Evolutionary conservation across 768 basidiomycete genomes (phyloP).

Genomic region (Lactarius hengduanensis): DNA sequence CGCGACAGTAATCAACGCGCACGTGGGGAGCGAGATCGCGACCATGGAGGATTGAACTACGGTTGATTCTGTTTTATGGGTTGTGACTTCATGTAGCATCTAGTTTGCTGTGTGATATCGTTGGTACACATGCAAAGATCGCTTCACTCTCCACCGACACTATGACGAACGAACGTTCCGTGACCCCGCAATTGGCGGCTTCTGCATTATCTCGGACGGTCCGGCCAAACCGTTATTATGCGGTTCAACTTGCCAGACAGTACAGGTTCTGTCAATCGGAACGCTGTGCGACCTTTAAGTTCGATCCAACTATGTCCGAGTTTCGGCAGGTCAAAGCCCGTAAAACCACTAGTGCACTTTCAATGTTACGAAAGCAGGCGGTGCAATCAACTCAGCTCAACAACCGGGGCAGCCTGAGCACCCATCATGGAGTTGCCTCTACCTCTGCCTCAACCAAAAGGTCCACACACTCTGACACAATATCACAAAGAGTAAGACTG

Average conservation of each 20-base stretch:
- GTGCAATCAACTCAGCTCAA: not conserved
- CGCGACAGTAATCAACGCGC: conserved; percentile 26
- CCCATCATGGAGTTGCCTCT: not conserved
- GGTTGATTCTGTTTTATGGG: conserved; percentile 29
- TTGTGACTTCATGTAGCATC: conserved; percentile 1
- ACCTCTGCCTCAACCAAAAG: not conserved
- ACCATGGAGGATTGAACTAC: conserved; percentile 34
- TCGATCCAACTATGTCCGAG: conserved; percentile 5
- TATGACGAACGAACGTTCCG: no score
- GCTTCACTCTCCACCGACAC: not conserved
- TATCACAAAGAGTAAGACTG: conserved; percentile 4
- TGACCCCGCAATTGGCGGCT: no score
- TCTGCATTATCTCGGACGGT: no score
- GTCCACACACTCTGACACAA: not conserved
- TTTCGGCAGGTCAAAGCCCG: conserved; percentile 10
- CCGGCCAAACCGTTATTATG: no score
- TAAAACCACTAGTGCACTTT: conserved; percentile 6
- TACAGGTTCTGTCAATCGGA: not conserved
- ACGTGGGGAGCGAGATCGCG: conserved; percentile 28
- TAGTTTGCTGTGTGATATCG: not conserved
- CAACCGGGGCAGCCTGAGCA: not conserved
- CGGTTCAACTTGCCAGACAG: not conserved
- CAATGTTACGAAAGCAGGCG: conserved; percentile 16
- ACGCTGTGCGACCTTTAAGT: not conserved
- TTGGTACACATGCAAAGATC: not conserved